Conservation (phyloP, 192 early-diverging fungal species). For the Podila epicladia region DNA sequence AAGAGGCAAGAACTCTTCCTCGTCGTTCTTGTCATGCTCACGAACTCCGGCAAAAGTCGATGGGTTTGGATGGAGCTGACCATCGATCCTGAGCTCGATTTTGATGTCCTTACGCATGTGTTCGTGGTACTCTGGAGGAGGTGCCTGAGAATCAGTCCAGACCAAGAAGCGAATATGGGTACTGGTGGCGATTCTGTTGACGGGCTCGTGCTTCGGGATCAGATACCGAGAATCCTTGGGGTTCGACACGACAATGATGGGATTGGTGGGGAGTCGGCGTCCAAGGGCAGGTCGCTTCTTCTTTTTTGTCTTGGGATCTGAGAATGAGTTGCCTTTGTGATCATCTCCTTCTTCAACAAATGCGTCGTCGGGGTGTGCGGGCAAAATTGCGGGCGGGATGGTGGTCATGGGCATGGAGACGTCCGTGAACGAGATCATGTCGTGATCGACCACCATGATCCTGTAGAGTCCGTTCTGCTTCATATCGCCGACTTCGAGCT, state of each 20-base stretch:
- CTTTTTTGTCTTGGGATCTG: background rate
- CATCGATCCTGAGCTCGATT: conserved; percentile 64
- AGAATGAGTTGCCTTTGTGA: background rate
- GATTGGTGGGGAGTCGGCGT: conserved; percentile 60
- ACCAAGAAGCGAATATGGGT: conserved; percentile 82
- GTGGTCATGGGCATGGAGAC: conserved; percentile 66
- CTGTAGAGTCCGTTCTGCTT: conserved; percentile 90
- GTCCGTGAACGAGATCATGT: conserved; percentile 86
- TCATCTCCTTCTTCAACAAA: background rate
- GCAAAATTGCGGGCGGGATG: conserved; percentile 63
- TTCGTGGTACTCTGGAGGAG: conserved; percentile 18
- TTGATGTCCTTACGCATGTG: conserved; percentile 41
- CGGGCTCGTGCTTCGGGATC: conserved; percentile 78
- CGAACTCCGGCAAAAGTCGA: conserved; percentile 59
- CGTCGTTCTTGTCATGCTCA: conserved; percentile 25
- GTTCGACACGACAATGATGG: conserved; percentile 86
- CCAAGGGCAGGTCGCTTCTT: conserved; percentile 40
- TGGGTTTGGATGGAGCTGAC: conserved; percentile 48
- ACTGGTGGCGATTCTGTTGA: conserved; percentile 65
- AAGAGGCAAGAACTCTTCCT: conserved; percentile 69
- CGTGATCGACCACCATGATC: conserved; percentile 87
- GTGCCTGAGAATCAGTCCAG: conserved; percentile 64
- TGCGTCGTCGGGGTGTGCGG: background rate
- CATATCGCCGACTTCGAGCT: conserved; percentile 91
- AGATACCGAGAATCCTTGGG: conserved; percentile 87